phyloP scores from a whole-genome alignment of 306 rosid genomes.

The Lagenaria siceraria region DNA sequence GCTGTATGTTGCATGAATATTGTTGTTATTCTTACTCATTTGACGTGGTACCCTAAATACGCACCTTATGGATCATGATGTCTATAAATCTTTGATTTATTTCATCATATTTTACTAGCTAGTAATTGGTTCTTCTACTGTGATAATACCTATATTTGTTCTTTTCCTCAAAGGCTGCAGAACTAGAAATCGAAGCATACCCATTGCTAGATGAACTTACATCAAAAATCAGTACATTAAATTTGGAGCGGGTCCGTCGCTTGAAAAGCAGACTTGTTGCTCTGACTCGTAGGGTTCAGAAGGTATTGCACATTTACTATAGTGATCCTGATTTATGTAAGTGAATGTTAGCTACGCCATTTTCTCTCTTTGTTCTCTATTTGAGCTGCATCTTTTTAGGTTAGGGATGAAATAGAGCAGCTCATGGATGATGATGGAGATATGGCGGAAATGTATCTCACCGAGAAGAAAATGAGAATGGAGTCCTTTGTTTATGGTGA shows the following conservation, averaged over 20 bases:
- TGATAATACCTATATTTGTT: constrained; percentile 17
- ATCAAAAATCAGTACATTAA: constrained; percentile 91
- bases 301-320: constrained; percentile 36
- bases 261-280: constrained; percentile 97
- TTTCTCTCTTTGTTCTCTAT: not conserved
- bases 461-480: constrained; percentile 87
- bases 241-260: constrained; percentile 96
- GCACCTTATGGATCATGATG: not conserved
- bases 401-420: constrained; percentile 98
- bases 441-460: constrained; percentile 99
- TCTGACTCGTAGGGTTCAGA: constrained; percentile 94
- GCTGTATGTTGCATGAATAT: not conserved
- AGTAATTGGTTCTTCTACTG: constrained; percentile 8
- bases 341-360: constrained; percentile 5
- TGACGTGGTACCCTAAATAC: not conserved
- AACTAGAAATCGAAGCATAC: constrained; percentile 92
- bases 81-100: constrained; percentile 1
- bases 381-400: constrained; percentile 39
- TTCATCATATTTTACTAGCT: constrained; percentile 9
- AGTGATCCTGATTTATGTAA: constrained; percentile 11
- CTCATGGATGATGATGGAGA: constrained; percentile 99
- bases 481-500: constrained; percentile 76
- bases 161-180: constrained; percentile 64
- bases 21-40: not conserved
- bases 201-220: constrained; percentile 90